Percentiles rank a stretch among this genome's conserved stretches.
phyloP scores from a whole-genome alignment of 2,329 filamentous ascomycete species.

The Cercospora sp. region DNA sequence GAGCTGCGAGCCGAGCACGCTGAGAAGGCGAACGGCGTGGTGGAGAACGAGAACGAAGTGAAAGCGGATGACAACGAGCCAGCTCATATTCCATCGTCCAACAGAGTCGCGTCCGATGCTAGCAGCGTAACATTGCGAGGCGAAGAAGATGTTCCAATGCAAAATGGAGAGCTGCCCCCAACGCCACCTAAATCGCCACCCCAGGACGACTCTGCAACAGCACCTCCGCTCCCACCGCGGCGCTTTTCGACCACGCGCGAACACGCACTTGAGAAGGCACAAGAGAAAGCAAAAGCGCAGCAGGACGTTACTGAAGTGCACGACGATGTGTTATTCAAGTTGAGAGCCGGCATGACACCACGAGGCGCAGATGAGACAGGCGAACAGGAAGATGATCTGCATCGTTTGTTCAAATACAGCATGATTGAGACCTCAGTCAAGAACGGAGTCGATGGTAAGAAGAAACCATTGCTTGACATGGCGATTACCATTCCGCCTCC shows the following conservation, averaged over 20 bases:
- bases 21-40: background rate
- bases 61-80: background rate
- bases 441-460: conserved; percentile 23
- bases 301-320: conserved; percentile 97
- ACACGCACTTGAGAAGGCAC: conserved; percentile 50
- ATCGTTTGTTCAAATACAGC: conserved; percentile 34
- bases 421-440: conserved; percentile 27
- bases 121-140: conserved; percentile 33
- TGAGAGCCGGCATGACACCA: conserved; percentile 83
- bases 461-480: conserved; percentile 43
- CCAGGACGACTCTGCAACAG: conserved; percentile 35
- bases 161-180: conserved; percentile 25
- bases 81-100: background rate
- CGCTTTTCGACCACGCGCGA: conserved; percentile 31
- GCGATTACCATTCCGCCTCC: conserved; percentile 66
- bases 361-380: conserved; percentile 63
- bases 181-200: conserved; percentile 40
- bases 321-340: conserved; percentile 83
- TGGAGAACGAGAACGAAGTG: background rate
- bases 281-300: conserved; percentile 62
- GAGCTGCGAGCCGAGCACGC: conserved; percentile 20
- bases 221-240: conserved; percentile 55
- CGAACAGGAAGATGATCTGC: conserved; percentile 68
- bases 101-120: conserved; percentile 20
- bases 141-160: conserved; percentile 29